Conservation (phyloP, 192 early-diverging fungal genomes). For the Umbelopsis sp. region DNA sequence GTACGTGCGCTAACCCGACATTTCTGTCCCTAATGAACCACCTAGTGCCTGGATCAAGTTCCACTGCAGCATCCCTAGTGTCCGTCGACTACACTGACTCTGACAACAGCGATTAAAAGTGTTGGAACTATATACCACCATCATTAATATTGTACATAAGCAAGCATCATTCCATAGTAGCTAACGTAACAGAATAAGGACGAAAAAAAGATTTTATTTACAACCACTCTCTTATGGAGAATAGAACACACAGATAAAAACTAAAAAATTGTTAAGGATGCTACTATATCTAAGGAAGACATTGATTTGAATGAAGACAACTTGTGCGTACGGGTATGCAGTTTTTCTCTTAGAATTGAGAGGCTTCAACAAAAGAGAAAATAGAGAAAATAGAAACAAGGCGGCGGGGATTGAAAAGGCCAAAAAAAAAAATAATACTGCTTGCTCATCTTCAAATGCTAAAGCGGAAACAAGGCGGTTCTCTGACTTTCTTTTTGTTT, state of each 20-base stretch:
- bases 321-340: no score
- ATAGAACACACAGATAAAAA: neutral
- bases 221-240: neutral
- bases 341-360: neutral
- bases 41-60: neutral
- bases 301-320: no score
- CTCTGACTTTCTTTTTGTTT: neutral
- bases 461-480: neutral
- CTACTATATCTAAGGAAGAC: neutral
- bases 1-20: no score
- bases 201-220: slow-evolving; percentile 7
- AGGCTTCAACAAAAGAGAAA: neutral
- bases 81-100: neutral
- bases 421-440: neutral
- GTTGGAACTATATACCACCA: neutral
- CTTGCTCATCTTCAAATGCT: slow-evolving; percentile 10
- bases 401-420: neutral
- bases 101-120: neutral
- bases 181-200: no score
- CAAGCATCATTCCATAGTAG: neutral
- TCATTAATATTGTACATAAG: neutral
- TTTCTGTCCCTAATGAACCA: no score
- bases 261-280: neutral
- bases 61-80: neutral
- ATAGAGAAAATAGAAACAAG: neutral